Percentiles rank a stretch among this genome's conserved stretches.
Evolutionary conservation across 768 basidiomycete species (phyloP).

Genomic region (Podaxis mareebaensis): DNA sequence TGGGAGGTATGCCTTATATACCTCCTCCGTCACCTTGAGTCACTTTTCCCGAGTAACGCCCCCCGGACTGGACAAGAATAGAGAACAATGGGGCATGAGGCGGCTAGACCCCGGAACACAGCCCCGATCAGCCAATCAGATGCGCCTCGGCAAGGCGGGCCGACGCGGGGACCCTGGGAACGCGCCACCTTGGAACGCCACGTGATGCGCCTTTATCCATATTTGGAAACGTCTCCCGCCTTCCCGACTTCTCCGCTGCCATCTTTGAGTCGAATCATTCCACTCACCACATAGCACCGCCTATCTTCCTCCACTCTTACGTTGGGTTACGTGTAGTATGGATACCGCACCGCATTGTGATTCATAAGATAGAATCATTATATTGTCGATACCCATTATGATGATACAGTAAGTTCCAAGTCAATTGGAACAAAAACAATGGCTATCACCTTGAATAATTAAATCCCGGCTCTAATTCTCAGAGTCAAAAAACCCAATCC

Average conservation of each 20-base stretch:
- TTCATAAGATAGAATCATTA: slow-evolving; percentile 1
- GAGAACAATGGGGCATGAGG: slow-evolving; percentile 38
- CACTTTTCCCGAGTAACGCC: slow-evolving; percentile 23
- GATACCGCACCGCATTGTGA: slow-evolving; percentile 6
- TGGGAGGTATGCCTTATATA: slow-evolving; percentile 31
- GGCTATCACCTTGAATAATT: slow-evolving; percentile 12
- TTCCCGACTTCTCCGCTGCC: not conserved
- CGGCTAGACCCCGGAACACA: slow-evolving; percentile 22
- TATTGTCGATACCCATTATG: slow-evolving; percentile 9
- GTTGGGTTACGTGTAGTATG: slow-evolving; percentile 4
- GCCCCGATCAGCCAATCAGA: slow-evolving; percentile 26
- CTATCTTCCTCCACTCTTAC: not conserved
- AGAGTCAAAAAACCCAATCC: slow-evolving; percentile 15
- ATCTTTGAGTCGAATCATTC: slow-evolving; percentile 7
- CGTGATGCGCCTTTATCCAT: slow-evolving; percentile 21
- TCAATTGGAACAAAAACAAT: slow-evolving; percentile 7
- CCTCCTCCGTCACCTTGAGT: slow-evolving; percentile 31
- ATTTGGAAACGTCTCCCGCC: slow-evolving; percentile 1
- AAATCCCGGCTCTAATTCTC: slow-evolving; percentile 6
- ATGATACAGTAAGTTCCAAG: slow-evolving; percentile 16
- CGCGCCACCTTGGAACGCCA: slow-evolving; percentile 33
- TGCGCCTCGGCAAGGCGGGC: slow-evolving; percentile 17
- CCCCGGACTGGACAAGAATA: slow-evolving; percentile 14
- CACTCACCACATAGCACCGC: not conserved
- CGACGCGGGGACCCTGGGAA: slow-evolving; percentile 25